Base-by-base conservation (phyloP, 441 rosid species). In the Adansonia madagascariensis region DNA sequence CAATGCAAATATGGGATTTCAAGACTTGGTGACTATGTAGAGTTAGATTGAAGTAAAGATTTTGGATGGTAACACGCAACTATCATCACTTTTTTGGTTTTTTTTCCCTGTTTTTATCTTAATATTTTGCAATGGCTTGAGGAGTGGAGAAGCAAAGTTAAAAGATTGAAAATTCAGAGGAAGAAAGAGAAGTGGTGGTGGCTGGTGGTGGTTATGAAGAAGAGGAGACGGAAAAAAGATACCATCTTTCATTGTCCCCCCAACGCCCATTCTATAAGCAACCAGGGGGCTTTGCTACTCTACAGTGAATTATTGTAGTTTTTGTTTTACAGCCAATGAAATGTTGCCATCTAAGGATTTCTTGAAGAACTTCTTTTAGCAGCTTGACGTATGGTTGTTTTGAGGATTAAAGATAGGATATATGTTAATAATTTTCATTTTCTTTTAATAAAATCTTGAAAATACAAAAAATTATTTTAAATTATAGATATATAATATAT, bases 41-140 rank as follows among this genome's bases (percentile, higher is more conserved):
- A 91, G 97, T 91, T 88, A 88, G 91, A 89, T 93, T 86, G 89
- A 95, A 95, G 98, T 78, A 86, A 89, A 24, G 90, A 41, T 66
- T 80, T 88, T 17, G 89, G 84, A 68, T 60, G 94, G 92, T 90
- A 81, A 84, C 80, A 85, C 85, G 93, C 88, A 87, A 85, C 87
- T 31, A 89, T 92, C 91, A 86, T 87, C 83, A 86, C 87, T 84
- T 81, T 79, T 71, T 73, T 50, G 24, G 53, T 60, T 43, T 53
- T n/a, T 12, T 7, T 44, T 8, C 24, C 10, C 0, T 9, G 5
- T 22, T 31, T 47, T 59, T 0, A 12, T 31, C 27, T 43, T 53
- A 50, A 18, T 67, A 53, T 41, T 63, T 22, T 53, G 39, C 73
- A 71, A 44, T 31, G 85, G 77, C 55, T 71, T 81, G 85, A 76